Base-by-base conservation (phyloP, 2,329 filamentous ascomycete species). In the Cladosporium sp. region DNA sequence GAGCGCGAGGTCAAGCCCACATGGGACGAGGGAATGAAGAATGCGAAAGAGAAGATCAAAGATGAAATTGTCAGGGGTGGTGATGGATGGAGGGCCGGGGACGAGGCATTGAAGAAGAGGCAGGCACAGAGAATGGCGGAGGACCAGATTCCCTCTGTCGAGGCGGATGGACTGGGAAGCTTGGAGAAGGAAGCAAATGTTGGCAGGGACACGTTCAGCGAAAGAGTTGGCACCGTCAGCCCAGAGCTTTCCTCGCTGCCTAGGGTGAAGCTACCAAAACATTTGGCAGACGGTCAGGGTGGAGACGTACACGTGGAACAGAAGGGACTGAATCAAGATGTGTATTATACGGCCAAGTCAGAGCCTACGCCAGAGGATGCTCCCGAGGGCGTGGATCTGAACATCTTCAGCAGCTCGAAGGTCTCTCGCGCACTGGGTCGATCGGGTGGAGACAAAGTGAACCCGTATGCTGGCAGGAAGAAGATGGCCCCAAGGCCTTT, bases 341-440 rank as follows among this genome's bases (percentile, higher is more conserved):
- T 85, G 0, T 88, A 81, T 73, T 84, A 85, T 69, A 70, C 72
- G 11, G 59, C 68, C 32, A 67, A 65, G 38, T 47, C 36, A 64
- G 65, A 14, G 55, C 58, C 18, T 47, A 67, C 10, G 51, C 55
- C 74, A 21, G 79, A 83, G 21, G 80, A 84, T n/a, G 67, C 84
- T 18, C 82, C 86, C 4, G 84, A 87, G 63, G 87, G 84, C 57
- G 80, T 88, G 71, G 83, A 89, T 72, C 83, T 84, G 5, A 84
- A 87, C 69, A 76, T 90, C 0, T 90, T 90, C 72, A 85, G 86
- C 65, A 90, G 85, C 64, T 84, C 83, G 3, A 82, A 81, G 64
- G 84, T 88, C 24, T 84, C 86, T 32, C 82, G 79, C 67, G 80
- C 86, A 75, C 77, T 90, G 15, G 82, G 84, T 34, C 63, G 68